phyloP scores from a whole-genome alignment of 345 rosid species.

The Durio zibethinus region DNA sequence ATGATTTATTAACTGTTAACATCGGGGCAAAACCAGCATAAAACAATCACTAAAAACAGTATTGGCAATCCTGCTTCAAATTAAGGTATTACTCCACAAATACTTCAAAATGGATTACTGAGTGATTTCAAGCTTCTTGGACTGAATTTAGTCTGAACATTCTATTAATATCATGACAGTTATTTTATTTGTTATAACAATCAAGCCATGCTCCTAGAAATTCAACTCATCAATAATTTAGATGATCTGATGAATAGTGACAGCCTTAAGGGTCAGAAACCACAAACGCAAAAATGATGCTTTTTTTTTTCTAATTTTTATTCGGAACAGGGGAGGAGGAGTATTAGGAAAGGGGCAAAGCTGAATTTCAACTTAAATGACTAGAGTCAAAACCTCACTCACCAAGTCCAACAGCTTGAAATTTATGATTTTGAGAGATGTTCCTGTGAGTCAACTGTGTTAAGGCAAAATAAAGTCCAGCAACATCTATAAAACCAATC shows the following conservation, averaged over 20 bases:
- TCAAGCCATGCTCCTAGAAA: background rate
- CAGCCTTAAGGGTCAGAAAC: background rate
- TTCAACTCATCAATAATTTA: background rate
- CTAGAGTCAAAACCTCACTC: slow-evolving; percentile 27
- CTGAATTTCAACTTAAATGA: slow-evolving; percentile 12
- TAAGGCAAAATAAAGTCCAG: slow-evolving; percentile 88
- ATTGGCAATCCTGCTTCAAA: background rate
- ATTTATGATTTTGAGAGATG: slow-evolving; percentile 94
- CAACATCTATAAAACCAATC: slow-evolving; percentile 93
- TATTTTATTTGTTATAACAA: background rate
- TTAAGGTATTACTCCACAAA: background rate
- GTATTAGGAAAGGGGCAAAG: background rate
- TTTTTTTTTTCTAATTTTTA: background rate
- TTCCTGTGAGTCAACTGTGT: slow-evolving; percentile 93
- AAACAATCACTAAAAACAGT: background rate
- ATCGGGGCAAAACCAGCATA: background rate
- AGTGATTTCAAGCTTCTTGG: slow-evolving; percentile 1
- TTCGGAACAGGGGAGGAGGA: background rate
- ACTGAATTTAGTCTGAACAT: background rate
- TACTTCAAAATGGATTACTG: background rate
- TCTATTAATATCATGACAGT: background rate
- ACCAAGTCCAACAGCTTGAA: slow-evolving; percentile 98
- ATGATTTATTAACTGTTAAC: background rate
- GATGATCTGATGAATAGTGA: background rate
- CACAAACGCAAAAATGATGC: background rate